Evolutionary conservation across 176 grass and related monocot species (phyloP), one percentile per base, ranked within the genome.

Genomic region (Ensete ventricosum): DNA sequence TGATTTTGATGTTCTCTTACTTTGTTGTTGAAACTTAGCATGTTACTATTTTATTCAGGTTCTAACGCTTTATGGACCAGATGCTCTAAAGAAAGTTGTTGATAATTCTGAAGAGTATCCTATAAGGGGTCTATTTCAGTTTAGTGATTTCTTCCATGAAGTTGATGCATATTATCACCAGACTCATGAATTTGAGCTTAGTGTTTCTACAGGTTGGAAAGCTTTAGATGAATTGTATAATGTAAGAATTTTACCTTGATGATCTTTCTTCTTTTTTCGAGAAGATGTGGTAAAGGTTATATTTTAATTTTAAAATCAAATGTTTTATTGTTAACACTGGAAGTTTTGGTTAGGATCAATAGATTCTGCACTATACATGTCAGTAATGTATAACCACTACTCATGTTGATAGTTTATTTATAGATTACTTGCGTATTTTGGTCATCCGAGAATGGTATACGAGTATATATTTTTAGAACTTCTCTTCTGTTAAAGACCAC

Each of bases 51-150:
- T 53, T 49, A 67, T 88, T 52, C 77, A 99, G 95, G 91, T 99
- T 59, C 81, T 99, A 51, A 88, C 91, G 83, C 87, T 84, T 82
- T 84, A 87, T 78, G 95, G 95, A 74, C 83, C 83, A 78, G 81
- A 84, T 77, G 91, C 86, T 80, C 82, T 99, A 77, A 91, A 23
- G 77, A 79, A 86, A 71, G 88, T 91, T 79, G 81, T 99, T 80
- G 84, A 87, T 75, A 86, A 80, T 58, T 86, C 95, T 17, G 95
- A 99, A 72, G 82, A 94, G 51, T 99, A 94, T 73, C 88, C 88
- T 14, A 89, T 99, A 89, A 84, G 86, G 72, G 95, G 95, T 66
- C 88, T 99, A 79, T 94, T 99, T 69, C 80, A 64, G 50, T 99
- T 99, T 70, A 81, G 53, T 73, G 80, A 99, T 68, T 99, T 99